Conservation (phyloP, 306 rosid species). For the Quercus bicolor region DNA sequence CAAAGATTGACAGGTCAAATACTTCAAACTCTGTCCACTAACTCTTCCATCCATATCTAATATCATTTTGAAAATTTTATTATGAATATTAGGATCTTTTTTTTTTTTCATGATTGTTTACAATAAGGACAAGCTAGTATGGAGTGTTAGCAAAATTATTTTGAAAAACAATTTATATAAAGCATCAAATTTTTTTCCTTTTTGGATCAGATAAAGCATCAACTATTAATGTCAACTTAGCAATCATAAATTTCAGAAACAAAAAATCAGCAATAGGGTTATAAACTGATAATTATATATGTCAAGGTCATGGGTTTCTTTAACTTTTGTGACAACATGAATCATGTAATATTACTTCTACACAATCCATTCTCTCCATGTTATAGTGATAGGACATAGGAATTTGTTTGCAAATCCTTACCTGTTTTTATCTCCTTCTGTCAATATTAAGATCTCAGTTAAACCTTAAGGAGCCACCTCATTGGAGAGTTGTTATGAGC, state of each 20-base stretch:
- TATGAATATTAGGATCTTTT: too few species aligned
- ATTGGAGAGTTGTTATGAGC: not conserved
- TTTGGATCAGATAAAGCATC: too few species aligned
- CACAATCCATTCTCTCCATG: not conserved
- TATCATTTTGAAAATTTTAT: too few species aligned
- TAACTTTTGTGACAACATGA: too few species aligned
- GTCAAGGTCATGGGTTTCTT: too few species aligned
- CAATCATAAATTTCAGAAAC: not conserved
- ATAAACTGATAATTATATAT: not conserved
- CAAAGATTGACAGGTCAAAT: too few species aligned
- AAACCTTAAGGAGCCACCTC: not conserved
- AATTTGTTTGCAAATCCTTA: not conserved
- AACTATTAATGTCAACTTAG: not conserved
- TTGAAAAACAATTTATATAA: not conserved
- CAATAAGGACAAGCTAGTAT: not conserved
- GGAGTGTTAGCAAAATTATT: not conserved
- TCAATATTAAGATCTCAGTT: not conserved
- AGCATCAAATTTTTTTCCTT: not conserved
- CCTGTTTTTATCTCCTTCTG: not conserved
- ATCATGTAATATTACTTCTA: too few species aligned
- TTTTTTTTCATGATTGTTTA: not conserved
- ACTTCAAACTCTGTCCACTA: not conserved
- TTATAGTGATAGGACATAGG: not conserved
- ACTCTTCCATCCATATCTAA: not conserved
- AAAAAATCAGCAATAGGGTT: not conserved